Evolutionary conservation across 306 rosid genomes (phyloP), one percentile per base, ranked within the genome.

Genomic region (Begonia loranthoides): DNA sequence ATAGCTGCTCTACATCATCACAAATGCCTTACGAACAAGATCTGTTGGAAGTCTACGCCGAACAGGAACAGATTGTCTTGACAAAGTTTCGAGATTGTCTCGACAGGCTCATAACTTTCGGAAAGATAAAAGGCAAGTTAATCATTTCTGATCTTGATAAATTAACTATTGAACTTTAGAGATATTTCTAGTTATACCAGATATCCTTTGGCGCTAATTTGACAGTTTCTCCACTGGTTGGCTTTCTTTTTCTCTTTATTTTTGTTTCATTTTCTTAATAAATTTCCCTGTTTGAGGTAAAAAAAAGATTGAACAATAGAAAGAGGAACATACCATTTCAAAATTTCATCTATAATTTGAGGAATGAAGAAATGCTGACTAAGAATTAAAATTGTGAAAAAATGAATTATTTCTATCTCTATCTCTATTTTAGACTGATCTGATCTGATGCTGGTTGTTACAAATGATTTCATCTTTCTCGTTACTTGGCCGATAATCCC

Each of bases 81-180:
- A 79, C 84, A 4, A 79, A 71, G 73, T 79, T 92, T 62, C 86
- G 99, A 61, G 96, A 87, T 51, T 83, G 84, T 65, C 93, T 87
- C 41, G 74, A 87, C 69, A 79, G 76, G 68, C 86, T 92, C 67
- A 86, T 92, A 60, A 75, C 93, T n/a, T 79, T 79, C 57, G 99
- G 99, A 69, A 96, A 92, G 75, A 81, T 80, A 66, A 92, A 79
- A 50, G 99, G 99, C 66, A 76, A 88, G 96, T 66, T 51, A 39
- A 57, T 56, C 69, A 14, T 52, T 58, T 57, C 59, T 9, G 13
- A 45, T 38, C 52, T 57, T 49, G 16, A 15, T 49, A 16, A 59
- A 0, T 13, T 1, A 12, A 34, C 9, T 33, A 28, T 43, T 43
- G 47, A 43, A 43, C 13, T 43, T 43, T 13, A 24, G 34, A 24